A percentile compares a stretch with the other conserved stretches of the same genome.
Conservation (phyloP, 192 early-diverging fungal genomes). For the Coemansia sp. region DNA sequence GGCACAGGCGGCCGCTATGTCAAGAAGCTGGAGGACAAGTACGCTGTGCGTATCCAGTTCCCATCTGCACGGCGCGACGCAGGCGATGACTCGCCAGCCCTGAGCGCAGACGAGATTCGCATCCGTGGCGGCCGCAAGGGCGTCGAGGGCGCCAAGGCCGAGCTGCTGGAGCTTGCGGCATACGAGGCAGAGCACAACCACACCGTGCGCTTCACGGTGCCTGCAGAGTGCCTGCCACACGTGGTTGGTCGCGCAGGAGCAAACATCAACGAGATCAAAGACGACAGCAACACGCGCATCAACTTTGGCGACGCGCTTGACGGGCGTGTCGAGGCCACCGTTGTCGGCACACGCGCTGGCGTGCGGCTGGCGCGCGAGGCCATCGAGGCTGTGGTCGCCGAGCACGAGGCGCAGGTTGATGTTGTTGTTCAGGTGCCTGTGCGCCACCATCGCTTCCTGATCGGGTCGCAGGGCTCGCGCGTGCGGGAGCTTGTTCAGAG, state of each 20-base stretch:
- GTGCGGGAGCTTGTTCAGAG: constrained; percentile 64
- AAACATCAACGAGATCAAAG: constrained; percentile 74
- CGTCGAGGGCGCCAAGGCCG: constrained; percentile 73
- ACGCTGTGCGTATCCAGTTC: constrained; percentile 70
- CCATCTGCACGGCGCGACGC: constrained; percentile 56
- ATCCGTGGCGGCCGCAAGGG: constrained; percentile 85
- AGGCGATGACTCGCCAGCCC: constrained; percentile 54
- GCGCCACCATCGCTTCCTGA: constrained; percentile 65
- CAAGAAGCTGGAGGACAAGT: constrained; percentile 74
- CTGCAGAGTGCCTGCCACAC: constrained; percentile 65
- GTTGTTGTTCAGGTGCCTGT: constrained; percentile 53
- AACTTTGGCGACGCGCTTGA: constrained; percentile 57
- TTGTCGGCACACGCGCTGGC: constrained; percentile 59
- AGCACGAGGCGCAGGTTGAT: constrained; percentile 61
- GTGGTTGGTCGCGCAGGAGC: constrained; percentile 77
- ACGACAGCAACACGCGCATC: constrained; percentile 69
- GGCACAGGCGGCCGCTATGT: constrained; percentile 70
- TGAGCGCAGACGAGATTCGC: constrained; percentile 64
- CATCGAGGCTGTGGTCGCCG: constrained; percentile 62
- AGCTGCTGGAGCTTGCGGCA: constrained; percentile 80
- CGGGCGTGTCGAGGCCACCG: constrained; percentile 44
- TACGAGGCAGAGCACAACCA: constrained; percentile 79
- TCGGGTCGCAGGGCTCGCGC: constrained; percentile 63
- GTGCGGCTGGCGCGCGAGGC: constrained; percentile 58
- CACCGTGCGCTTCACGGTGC: constrained; percentile 63